phyloP scores from a whole-genome alignment of 805 yeast species.

The Pichia occidentalis region DNA sequence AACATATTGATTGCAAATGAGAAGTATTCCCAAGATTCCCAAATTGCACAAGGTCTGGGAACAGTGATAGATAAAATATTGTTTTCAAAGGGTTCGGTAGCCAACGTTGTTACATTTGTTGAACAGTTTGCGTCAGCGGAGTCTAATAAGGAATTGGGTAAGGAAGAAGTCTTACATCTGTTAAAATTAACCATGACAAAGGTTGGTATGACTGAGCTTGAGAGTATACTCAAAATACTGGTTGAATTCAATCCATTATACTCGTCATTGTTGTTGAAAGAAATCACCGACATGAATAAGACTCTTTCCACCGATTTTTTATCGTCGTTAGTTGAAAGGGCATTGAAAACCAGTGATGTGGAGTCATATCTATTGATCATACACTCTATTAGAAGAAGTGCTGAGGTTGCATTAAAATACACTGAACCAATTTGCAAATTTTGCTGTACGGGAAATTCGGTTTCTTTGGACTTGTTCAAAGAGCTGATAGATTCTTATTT shows the following conservation, averaged over 20 bases:
- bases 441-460: not conserved
- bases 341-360: conserved; percentile 16
- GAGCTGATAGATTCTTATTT: conserved; percentile 36
- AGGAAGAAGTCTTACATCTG: conserved; percentile 24
- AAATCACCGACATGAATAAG: conserved; percentile 45
- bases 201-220: conserved; percentile 36
- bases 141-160: conserved; percentile 13
- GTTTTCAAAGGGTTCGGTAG: conserved; percentile 22
- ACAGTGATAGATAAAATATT: conserved; percentile 24
- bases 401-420: conserved; percentile 49
- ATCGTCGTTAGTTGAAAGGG: conserved; percentile 32
- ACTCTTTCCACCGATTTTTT: conserved; percentile 49
- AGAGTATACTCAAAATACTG: conserved; percentile 41
- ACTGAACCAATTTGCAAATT: conserved; percentile 29
- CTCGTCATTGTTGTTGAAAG: conserved; percentile 38
- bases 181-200: conserved; percentile 29
- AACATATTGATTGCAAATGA: conserved; percentile 5
- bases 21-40: not conserved
- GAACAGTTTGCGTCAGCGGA: conserved; percentile 27
- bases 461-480: conserved; percentile 5
- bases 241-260: conserved; percentile 33
- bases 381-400: conserved; percentile 45
- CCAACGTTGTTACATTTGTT: conserved; percentile 27
- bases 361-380: conserved; percentile 39
- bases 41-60: conserved; percentile 8